Conservation (phyloP, 1,284 basidiomycete species). For the Rhizoctonia solani region DNA sequence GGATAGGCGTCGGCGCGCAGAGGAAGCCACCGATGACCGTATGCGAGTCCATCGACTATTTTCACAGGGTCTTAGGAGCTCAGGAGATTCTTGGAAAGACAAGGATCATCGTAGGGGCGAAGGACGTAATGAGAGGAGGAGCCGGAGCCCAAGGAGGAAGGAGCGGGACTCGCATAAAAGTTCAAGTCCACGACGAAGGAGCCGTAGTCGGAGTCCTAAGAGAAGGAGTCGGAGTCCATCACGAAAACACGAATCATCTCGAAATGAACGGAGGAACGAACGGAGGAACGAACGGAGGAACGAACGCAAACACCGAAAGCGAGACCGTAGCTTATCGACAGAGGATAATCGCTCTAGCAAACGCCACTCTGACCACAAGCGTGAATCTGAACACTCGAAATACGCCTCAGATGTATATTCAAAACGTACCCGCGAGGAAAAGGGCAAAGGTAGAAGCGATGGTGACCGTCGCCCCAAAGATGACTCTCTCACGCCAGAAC, state of each 20-base stretch:
- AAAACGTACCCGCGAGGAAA: slow-evolving; percentile 1
- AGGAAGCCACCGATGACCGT: slow-evolving; percentile 67
- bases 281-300: slow-evolving; percentile 34
- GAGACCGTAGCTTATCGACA: slow-evolving; percentile 8
- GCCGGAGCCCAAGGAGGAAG: slow-evolving; percentile 44
- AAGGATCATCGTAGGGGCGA: slow-evolving; percentile 51
- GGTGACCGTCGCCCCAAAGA: slow-evolving; percentile 38
- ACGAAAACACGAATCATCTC: slow-evolving; percentile 20
- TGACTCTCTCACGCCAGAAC: slow-evolving; percentile 37
- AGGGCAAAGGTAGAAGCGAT: slow-evolving; percentile 10
- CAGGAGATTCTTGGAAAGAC: slow-evolving; percentile 45
- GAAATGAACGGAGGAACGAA: slow-evolving; percentile 34
- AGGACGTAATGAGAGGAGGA: slow-evolving; percentile 52
- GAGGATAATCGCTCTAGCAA: slow-evolving; percentile 17
- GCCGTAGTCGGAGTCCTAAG: slow-evolving; percentile 12
- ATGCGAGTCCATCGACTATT: slow-evolving; percentile 47
- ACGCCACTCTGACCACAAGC: slow-evolving; percentile 17
- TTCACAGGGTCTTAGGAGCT: slow-evolving; percentile 47
- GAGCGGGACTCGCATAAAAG: slow-evolving; percentile 39
- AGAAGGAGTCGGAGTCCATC: slow-evolving; percentile 33
- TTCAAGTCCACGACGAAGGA: slow-evolving; percentile 38
- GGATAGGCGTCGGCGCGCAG: slow-evolving; percentile 64
- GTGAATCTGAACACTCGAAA: slow-evolving; percentile 1
- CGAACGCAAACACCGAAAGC: slow-evolving; percentile 27
- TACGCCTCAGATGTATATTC: not conserved